Percentiles rank a stretch among this genome's conserved stretches.
Evolutionary conservation across 2,329 filamentous ascomycete species (phyloP).

Genomic region (Calonectria montana): DNA sequence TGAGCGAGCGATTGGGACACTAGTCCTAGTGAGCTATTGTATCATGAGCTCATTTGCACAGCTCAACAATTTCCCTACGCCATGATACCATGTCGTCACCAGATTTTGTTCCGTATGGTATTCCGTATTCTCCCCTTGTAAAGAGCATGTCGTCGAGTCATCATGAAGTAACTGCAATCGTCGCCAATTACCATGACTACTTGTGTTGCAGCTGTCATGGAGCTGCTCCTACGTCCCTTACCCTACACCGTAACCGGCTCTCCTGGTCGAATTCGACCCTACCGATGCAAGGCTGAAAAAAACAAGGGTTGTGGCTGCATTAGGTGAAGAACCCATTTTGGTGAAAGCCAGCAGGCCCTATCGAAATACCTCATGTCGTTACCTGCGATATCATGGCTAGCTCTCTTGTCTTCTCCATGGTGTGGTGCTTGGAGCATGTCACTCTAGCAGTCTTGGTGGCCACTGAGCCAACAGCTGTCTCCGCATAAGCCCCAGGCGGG

Average conservation of each 20-base stretch:
- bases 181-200: neutral
- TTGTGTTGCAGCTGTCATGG: neutral
- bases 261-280: neutral
- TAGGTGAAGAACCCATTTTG: neutral
- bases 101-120: neutral
- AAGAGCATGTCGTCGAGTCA: neutral
- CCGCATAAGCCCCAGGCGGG: conserved; percentile 33
- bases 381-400: neutral
- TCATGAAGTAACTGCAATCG: neutral
- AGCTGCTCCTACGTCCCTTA: neutral
- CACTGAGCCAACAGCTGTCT: conserved; percentile 1
- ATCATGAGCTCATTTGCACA: neutral
- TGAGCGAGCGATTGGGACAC: neutral
- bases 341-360: neutral
- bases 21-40: neutral
- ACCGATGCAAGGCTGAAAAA: neutral
- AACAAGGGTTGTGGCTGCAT: neutral
- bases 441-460: neutral
- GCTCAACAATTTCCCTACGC: neutral
- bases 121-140: neutral
- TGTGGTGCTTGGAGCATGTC: neutral
- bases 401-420: neutral
- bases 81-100: neutral
- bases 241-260: neutral
- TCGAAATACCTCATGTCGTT: too few relatives aligned